Percentiles rank a stretch among this genome's conserved stretches.
These are phyloP conservation scores for Backusella liffmaniae DNA, from an alignment of 192 early-diverging fungal genomes.

Conservation along the genomic window DNA sequence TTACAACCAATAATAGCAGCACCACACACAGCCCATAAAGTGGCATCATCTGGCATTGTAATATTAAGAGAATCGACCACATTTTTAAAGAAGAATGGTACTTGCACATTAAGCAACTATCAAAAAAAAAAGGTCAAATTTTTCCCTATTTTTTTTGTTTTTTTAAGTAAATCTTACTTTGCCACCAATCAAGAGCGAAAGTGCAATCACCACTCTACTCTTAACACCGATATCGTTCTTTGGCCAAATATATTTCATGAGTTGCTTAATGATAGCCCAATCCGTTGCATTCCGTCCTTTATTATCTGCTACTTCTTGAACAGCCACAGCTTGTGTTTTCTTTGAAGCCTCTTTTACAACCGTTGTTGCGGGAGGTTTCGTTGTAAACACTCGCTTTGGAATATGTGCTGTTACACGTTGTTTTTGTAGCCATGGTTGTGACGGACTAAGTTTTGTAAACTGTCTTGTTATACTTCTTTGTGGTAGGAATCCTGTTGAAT, in stretches of 20 bases:
- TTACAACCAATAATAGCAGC: constrained; percentile 84
- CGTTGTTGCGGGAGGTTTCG: not conserved
- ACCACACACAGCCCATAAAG: constrained; percentile 78
- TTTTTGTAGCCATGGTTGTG: not conserved
- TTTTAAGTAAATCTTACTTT: constrained; percentile 47
- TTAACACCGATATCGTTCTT: constrained; percentile 82
- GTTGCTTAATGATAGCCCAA: constrained; percentile 42
- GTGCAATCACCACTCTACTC: constrained; percentile 80
- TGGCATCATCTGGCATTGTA: constrained; percentile 58
- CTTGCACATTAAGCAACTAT: constrained; percentile 84
- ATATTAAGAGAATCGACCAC: constrained; percentile 85
- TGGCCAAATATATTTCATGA: constrained; percentile 78
- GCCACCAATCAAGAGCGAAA: constrained; percentile 80
- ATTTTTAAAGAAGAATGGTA: constrained; percentile 95
- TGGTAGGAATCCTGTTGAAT: constrained; percentile 1
- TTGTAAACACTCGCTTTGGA: constrained; percentile 2
- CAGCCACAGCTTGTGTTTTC: not conserved
- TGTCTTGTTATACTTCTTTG: not conserved
- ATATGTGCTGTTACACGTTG: not conserved
- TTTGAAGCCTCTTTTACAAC: not conserved
- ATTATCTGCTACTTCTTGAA: not conserved
- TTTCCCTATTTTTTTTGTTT: constrained; percentile 48
- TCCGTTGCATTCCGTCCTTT: constrained; percentile 32
- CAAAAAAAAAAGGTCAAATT: constrained; percentile 17
- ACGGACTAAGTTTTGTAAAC: not conserved